These are phyloP conservation scores for Xylariaceae sp. DNA, from an alignment of 2,329 filamentous ascomycete species.

Conservation along the genomic window DNA sequence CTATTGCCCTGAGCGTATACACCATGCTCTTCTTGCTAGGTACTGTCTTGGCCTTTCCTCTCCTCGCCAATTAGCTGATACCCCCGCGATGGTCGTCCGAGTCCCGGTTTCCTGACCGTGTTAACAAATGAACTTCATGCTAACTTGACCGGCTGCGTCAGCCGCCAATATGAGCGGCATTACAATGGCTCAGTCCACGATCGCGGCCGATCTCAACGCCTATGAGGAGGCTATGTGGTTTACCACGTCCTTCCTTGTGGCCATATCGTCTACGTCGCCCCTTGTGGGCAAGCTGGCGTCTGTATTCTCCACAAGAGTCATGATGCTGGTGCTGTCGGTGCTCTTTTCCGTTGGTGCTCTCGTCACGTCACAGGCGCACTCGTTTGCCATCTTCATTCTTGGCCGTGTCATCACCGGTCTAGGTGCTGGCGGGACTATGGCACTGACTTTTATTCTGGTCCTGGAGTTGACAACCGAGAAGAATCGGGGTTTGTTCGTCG, in stretches of 20 bases:
- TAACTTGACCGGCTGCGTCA: slow-evolving; percentile 19
- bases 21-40: slow-evolving; percentile 57
- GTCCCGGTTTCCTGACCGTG: not conserved
- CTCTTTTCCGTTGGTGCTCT: slow-evolving; percentile 57
- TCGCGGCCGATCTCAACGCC: slow-evolving; percentile 68
- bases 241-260: slow-evolving; percentile 66
- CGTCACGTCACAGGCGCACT: slow-evolving; percentile 56
- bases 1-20: slow-evolving; percentile 50
- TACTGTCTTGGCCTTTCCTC: slow-evolving; percentile 24
- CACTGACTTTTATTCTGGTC: slow-evolving; percentile 67
- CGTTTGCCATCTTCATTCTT: slow-evolving; percentile 58
- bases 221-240: slow-evolving; percentile 76
- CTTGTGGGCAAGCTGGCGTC: slow-evolving; percentile 66
- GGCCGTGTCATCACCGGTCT: slow-evolving; percentile 64
- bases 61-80: not conserved
- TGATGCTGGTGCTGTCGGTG: slow-evolving; percentile 57
- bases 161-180: slow-evolving; percentile 72
- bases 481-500: slow-evolving; percentile 66
- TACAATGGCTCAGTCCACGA: slow-evolving; percentile 71
- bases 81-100: not conserved
- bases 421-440: slow-evolving; percentile 67
- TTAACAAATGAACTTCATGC: not conserved
- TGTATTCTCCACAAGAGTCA: slow-evolving; percentile 64
- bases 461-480: slow-evolving; percentile 66
- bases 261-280: slow-evolving; percentile 59